Base-by-base conservation (phyloP, 2,329 filamentous ascomycete genomes). In the Beauveria rudraprayagi region DNA sequence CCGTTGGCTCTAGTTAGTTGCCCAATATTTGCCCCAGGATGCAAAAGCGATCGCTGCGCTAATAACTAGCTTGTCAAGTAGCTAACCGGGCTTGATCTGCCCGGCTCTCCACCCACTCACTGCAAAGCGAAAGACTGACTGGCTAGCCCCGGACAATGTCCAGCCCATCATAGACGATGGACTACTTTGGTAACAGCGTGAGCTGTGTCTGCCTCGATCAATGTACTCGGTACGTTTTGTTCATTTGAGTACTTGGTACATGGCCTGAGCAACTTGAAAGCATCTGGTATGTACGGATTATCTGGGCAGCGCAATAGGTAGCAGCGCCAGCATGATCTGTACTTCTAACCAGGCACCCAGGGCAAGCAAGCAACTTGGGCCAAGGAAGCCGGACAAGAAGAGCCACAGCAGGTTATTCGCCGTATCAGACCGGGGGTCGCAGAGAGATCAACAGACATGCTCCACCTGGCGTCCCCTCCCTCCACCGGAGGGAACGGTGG, bases 391-490 rank as follows among this genome's bases (percentile, higher is more conserved):
- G 56, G 56, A 30, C 41, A 58, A 28, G 48, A 37, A 40, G 56
- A 34, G 46, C 47, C 48, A 44, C 56, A 19, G 24, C 46, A 28
- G 47, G 16, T 41, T 52, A 30, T 30, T 51, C 46, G 56, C 44
- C 56, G 28, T 28, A 30, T 34, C 17, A 26, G 47, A 51, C 56
- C 34, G 14, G 46, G 55, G 48, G 19, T 51, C 11, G 37, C 50
- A 52, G 47, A 52, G 48, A 59, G 56, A 59, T 59, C 56, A 59
- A 46, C 56, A 52, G 37, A 46, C 7, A 26, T 17, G 47, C 47
- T 52, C 48, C 56, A 52, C 56, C 56, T 44, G 40, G 56, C 22
- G 47, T 46, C 50, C 50, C 57, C 28, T 47, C 41, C 48, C 57
- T 53, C 48, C 50, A 58, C 56, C 56, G 28, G 53, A 56, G 53